phyloP scores from a whole-genome alignment of 225 moss, liverwort and hornwort genomes.

The Neckera pumila region DNA sequence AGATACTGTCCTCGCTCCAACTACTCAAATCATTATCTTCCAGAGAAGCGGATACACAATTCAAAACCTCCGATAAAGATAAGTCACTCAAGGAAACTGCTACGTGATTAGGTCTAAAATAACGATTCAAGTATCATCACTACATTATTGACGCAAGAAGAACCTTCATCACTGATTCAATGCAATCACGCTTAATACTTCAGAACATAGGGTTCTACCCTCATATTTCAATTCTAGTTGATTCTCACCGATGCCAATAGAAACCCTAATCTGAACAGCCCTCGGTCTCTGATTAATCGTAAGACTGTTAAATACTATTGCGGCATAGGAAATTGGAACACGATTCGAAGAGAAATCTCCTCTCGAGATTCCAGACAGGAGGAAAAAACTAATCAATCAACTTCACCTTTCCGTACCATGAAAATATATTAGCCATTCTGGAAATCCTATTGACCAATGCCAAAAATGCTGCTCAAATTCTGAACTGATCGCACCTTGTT shows the following conservation, averaged over 20 bases:
- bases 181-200: neutral
- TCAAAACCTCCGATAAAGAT: neutral
- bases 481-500: slow-evolving; percentile 55
- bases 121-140: neutral
- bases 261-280: slow-evolving; percentile 2
- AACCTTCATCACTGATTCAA: neutral
- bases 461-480: neutral
- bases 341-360: neutral
- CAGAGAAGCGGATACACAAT: neutral
- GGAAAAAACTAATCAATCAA: neutral
- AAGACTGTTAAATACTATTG: neutral
- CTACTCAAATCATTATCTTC: neutral
- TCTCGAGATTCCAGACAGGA: neutral
- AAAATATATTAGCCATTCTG: neutral
- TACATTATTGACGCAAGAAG: neutral
- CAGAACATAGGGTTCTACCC: neutral
- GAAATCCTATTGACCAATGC: neutral
- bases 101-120: neutral
- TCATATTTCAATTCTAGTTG: neutral
- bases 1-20: neutral
- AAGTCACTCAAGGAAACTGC: neutral
- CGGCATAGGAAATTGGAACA: neutral
- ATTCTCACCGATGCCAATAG: neutral
- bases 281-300: neutral
- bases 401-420: neutral